Percentiles rank a stretch among this genome's conserved stretches.
These are phyloP conservation scores for Heterobasidion parviporum DNA, from an alignment of 1,284 basidiomycete species.

Conservation along the genomic window DNA sequence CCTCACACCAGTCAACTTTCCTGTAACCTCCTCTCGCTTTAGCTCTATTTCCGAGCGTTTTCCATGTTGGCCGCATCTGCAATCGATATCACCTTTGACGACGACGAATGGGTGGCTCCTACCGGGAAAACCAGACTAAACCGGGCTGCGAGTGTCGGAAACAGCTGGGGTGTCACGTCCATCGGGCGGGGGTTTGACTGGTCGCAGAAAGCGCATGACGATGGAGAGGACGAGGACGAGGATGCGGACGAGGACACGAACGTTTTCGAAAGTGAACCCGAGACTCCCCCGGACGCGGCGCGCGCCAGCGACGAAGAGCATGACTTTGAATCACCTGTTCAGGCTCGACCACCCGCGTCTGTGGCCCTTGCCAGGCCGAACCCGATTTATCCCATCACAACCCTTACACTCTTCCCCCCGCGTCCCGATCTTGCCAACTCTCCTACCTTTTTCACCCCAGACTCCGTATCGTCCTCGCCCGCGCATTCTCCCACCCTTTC, in stretches of 20 bases:
- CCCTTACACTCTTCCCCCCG: constrained; percentile 12
- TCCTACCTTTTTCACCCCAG: constrained; percentile 12
- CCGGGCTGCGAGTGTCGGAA: constrained; percentile 55
- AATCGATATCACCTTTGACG: constrained; percentile 54
- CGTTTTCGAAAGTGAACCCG: constrained; percentile 12
- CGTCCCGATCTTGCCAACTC: constrained; percentile 4
- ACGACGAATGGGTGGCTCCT: constrained; percentile 47
- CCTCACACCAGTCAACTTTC: background rate
- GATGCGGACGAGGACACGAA: constrained; percentile 23
- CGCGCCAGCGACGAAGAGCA: constrained; percentile 3
- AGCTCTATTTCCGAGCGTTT: constrained; percentile 5
- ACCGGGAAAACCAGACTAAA: constrained; percentile 36
- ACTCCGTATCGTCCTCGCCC: constrained; percentile 24
- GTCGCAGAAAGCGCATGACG: constrained; percentile 26
- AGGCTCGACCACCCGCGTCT: constrained; percentile 3
- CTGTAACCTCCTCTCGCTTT: background rate
- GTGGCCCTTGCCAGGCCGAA: background rate
- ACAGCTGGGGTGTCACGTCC: constrained; percentile 75
- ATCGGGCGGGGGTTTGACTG: constrained; percentile 78
- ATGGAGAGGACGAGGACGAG: too few relatives aligned
- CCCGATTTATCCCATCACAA: constrained; percentile 9
- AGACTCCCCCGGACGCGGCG: background rate
- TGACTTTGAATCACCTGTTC: constrained; percentile 2
- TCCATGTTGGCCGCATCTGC: constrained; percentile 51
- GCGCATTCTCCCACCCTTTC: constrained; percentile 24